Conservation (phyloP, 805 yeast species). For the Candida pseudofarinosa region DNA sequence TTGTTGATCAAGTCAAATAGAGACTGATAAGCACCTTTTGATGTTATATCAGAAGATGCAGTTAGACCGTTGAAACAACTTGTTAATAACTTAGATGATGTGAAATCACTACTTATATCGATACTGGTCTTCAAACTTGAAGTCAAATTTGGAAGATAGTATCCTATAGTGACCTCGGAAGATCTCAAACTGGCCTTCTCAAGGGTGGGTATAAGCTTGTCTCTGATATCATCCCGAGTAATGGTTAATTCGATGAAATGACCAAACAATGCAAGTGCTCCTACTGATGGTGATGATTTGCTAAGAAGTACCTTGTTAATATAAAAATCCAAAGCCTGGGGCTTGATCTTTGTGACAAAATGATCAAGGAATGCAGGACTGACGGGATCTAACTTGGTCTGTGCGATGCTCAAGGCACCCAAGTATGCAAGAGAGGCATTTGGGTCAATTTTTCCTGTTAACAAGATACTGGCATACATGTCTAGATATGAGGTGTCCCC, state of each 20-base stretch:
- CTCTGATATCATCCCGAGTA: slow-evolving; percentile 29
- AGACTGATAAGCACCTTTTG: slow-evolving; percentile 44
- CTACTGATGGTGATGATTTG: slow-evolving; percentile 38
- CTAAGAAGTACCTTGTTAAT: slow-evolving; percentile 41
- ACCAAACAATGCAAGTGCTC: slow-evolving; percentile 36
- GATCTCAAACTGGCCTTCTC: slow-evolving; percentile 76
- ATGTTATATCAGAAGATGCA: slow-evolving; percentile 65
- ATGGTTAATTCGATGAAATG: slow-evolving; percentile 44
- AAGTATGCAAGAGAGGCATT: slow-evolving; percentile 13
- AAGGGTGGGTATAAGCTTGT: slow-evolving; percentile 51
- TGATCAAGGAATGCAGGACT: slow-evolving; percentile 19
- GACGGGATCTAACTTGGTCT: slow-evolving; percentile 19
- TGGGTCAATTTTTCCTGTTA: neutral
- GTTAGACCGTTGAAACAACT: slow-evolving; percentile 42
- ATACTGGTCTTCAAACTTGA: slow-evolving; percentile 15
- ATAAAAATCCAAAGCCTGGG: slow-evolving; percentile 15
- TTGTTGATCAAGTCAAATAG: slow-evolving; percentile 18
- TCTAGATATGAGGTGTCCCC: neutral
- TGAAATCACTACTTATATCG: slow-evolving; percentile 40
- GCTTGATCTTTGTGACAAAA: slow-evolving; percentile 7
- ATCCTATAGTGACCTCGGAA: slow-evolving; percentile 65
- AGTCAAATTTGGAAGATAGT: slow-evolving; percentile 50
- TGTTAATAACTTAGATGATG: slow-evolving; percentile 28
- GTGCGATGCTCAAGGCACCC: slow-evolving; percentile 21
- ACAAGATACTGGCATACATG: neutral